Conservation (phyloP, 345 rosid species). For the Hypericum perforatum region DNA sequence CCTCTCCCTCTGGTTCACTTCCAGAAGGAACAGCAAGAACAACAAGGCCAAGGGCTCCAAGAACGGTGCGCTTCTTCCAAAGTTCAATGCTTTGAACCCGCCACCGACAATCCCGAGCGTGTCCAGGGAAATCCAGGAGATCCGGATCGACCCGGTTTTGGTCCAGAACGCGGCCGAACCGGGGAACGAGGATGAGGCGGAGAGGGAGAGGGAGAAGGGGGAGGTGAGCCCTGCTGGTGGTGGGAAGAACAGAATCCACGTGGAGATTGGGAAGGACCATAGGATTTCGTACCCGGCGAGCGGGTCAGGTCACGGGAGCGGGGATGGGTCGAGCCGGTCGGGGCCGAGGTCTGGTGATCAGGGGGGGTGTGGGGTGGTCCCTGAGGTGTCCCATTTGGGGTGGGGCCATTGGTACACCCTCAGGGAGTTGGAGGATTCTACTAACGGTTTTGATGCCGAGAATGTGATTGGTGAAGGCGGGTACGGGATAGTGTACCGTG, state of each 20-base stretch:
- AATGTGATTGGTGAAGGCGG: constrained; percentile 97
- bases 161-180: constrained; percentile 27
- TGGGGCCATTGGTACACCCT: constrained; percentile 98
- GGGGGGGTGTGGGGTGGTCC: too few species aligned
- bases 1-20: constrained; percentile 78
- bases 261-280: constrained; percentile 83
- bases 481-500: constrained; percentile 85
- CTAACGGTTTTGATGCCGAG: constrained; percentile 59
- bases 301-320: constrained; percentile 45
- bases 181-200: constrained; percentile 25
- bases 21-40: constrained; percentile 37
- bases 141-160: constrained; percentile 40
- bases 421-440: constrained; percentile 83
- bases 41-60: constrained; percentile 7
- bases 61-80: background rate
- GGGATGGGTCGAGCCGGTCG: constrained; percentile 52
- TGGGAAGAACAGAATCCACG: constrained; percentile 48
- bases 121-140: constrained; percentile 74
- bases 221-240: constrained; percentile 34
- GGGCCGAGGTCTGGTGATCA: too few species aligned
- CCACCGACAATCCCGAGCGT: constrained; percentile 44
- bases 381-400: constrained; percentile 6
- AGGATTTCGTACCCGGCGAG: constrained; percentile 45
- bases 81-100: constrained; percentile 23
- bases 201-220: background rate